Evolutionary conservation across 805 yeast species (phyloP).

Genomic region (Kuraishia ogatae): DNA sequence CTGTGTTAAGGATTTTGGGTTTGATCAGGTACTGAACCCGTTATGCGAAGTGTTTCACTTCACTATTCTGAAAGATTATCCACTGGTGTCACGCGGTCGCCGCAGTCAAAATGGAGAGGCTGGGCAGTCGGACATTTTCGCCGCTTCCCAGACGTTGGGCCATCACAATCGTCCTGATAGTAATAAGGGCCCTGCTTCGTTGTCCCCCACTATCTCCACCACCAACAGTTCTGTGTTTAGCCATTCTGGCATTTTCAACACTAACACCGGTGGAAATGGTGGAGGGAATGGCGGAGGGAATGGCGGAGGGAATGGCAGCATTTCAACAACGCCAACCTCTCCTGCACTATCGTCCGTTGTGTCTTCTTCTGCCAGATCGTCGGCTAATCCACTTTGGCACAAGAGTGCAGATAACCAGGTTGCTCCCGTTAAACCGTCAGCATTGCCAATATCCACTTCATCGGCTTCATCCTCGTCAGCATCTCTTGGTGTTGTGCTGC

Average conservation of each 20-base stretch:
- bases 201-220: constrained; percentile 3
- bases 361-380: background rate
- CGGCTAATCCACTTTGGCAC: background rate
- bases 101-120: no score
- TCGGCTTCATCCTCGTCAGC: background rate
- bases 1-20: constrained; percentile 72
- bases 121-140: no score
- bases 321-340: background rate
- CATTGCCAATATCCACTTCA: background rate
- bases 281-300: no score
- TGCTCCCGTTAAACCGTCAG: background rate
- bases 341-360: background rate
- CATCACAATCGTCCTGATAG: no score
- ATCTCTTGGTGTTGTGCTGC: background rate
- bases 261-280: no score
- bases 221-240: constrained; percentile 7
- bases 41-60: constrained; percentile 63
- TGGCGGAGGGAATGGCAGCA: no score
- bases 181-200: background rate
- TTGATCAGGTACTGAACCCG: constrained; percentile 56
- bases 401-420: background rate
- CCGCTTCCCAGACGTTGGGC: no score
- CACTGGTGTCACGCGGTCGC: constrained; percentile 35
- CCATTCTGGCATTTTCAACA: constrained; percentile 10
- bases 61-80: constrained; percentile 53